These are phyloP conservation scores for Aspergillus sp. DNA, from an alignment of 2,329 filamentous ascomycete genomes.

Conservation along the genomic window DNA sequence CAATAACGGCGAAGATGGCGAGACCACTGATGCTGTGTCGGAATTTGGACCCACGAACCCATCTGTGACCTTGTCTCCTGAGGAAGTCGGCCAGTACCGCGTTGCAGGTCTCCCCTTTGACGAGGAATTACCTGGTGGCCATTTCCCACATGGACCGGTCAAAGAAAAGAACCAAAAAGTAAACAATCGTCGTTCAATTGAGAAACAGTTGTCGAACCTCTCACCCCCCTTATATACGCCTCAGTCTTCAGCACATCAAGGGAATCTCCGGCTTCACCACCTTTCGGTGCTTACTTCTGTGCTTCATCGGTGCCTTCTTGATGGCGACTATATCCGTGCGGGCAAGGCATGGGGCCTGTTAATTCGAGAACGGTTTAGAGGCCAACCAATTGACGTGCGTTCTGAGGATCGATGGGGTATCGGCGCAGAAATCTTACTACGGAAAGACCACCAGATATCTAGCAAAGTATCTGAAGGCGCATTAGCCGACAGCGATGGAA, in stretches of 20 bases:
- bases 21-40: conserved; percentile 31
- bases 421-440: conserved; percentile 79
- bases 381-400: conserved; percentile 66
- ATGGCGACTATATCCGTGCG: conserved; percentile 70
- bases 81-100: conserved; percentile 45
- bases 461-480: conserved; percentile 7
- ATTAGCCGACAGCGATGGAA: neutral
- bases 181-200: conserved; percentile 19
- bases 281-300: conserved; percentile 67
- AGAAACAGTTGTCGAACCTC: conserved; percentile 30
- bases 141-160: conserved; percentile 42
- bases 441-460: conserved; percentile 41
- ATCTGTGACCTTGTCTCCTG: conserved; percentile 36
- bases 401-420: conserved; percentile 74
- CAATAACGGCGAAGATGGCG: conserved; percentile 21
- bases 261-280: conserved; percentile 52
- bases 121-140: conserved; percentile 38
- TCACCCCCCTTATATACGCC: conserved; percentile 36
- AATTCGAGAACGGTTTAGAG: conserved; percentile 60
- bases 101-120: conserved; percentile 41
- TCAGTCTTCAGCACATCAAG: conserved; percentile 30
- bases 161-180: conserved; percentile 12
- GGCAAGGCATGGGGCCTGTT: conserved; percentile 74
- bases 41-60: conserved; percentile 22
- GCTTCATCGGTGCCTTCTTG: conserved; percentile 69